Base-by-base conservation (phyloP, 768 basidiomycete species). In the Mycena rebaudengoi region DNA sequence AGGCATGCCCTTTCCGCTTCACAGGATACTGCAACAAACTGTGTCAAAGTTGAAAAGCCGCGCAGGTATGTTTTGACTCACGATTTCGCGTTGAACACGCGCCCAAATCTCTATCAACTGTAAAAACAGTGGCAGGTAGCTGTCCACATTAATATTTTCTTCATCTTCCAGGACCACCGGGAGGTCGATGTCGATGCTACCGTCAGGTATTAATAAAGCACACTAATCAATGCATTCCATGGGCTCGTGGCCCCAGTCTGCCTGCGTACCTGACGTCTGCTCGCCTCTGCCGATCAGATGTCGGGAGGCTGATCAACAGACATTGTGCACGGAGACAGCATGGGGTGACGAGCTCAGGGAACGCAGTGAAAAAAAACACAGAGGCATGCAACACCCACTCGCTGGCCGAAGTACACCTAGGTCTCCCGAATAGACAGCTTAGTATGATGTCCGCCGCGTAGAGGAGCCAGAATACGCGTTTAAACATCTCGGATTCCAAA, bases 151-250 rank as follows among this genome's bases (percentile, higher is more conserved):
- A 11, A 82, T 80, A 1, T 79, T 78, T 46, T 77, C 80, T n/a
- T 87, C 86, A 63, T 87, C 87, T 62, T 89, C 87, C 11, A 87
- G 84, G 32, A 82, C 81, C 0, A 83, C 72, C 1, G 86, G 86
- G 25, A 80, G 76, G 48, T 84, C 85, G 7, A 79, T 71, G 56
- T 86, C 85, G 64, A 85, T 77, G 60, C 85, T 84, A 67, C 33
- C 41, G n/a, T n/a, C n/a, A n/a, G 7, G 10, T 23, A n/a, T n/a
- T n/a, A n/a, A n/a, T n/a, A n/a, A n/a, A n/a, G n/a, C n/a, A n/a
- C n/a, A n/a, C n/a, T n/a, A n/a, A n/a, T n/a, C n/a, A n/a, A n/a
- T n/a, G n/a, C n/a, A n/a, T n/a, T n/a, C n/a, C n/a, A n/a, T n/a
- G n/a, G n/a, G n/a, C n/a, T n/a, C n/a, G n/a, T n/a, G n/a, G n/a